A percentile compares a stretch with the other conserved stretches of the same genome.
Evolutionary conservation across 1,284 basidiomycete genomes (phyloP).

Genomic region (Sanguinoderma infundibulare): DNA sequence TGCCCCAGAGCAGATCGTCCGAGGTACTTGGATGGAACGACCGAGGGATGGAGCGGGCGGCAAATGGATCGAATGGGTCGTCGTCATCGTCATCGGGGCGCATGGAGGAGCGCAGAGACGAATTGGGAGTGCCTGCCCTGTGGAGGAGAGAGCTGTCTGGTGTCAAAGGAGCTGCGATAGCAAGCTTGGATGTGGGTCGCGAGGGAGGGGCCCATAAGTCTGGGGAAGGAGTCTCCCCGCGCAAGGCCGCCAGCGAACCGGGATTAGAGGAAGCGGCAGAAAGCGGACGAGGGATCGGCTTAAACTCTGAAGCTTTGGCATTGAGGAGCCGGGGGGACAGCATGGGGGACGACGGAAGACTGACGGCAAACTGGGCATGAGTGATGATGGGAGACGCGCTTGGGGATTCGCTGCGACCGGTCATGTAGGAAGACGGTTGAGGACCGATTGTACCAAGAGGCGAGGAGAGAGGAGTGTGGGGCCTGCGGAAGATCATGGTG

Average conservation of each 20-base stretch:
- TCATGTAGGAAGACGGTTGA: conserved; percentile 63
- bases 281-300: conserved; percentile 73
- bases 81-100: conserved; percentile 64
- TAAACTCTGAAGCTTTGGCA: conserved; percentile 71
- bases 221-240: conserved; percentile 78
- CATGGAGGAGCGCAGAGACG: conserved; percentile 64
- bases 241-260: conserved; percentile 52
- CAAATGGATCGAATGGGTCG: conserved; percentile 79
- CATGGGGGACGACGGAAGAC: conserved; percentile 61
- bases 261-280: conserved; percentile 74
- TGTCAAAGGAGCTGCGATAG: conserved; percentile 86
- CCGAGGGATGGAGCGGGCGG: conserved; percentile 49
- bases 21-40: conserved; percentile 68
- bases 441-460: conserved; percentile 57
- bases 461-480: conserved; percentile 76
- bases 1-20: conserved; percentile 66
- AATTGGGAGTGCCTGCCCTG: conserved; percentile 55
- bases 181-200: conserved; percentile 80
- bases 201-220: conserved; percentile 80
- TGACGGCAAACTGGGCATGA: conserved; percentile 71
- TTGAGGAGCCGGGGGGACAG: conserved; percentile 59
- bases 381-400: conserved; percentile 71
- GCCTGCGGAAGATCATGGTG: conserved; percentile 70
- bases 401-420: conserved; percentile 63
- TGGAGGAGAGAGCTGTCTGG: conserved; percentile 71